phyloP scores from a whole-genome alignment of 148 eudicot species.

The Fallopia convolvulus region DNA sequence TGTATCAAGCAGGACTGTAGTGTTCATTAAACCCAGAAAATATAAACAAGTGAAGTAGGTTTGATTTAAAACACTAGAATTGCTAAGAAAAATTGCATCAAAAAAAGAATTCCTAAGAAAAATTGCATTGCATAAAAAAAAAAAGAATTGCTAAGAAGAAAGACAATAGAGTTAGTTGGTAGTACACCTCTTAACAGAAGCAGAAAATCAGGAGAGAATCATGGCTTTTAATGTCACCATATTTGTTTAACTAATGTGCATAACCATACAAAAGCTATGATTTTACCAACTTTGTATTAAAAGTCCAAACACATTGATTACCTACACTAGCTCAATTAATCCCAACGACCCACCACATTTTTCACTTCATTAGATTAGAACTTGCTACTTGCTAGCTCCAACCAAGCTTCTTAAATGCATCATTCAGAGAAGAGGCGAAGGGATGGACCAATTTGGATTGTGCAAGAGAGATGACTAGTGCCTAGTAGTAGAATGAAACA shows the following conservation, averaged over 20 bases:
- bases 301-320: background rate
- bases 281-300: background rate
- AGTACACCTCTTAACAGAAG: background rate
- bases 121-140: too few species aligned
- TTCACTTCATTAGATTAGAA: background rate
- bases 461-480: background rate
- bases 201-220: background rate
- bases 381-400: background rate
- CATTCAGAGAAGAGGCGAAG: background rate
- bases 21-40: too few species aligned
- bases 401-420: background rate
- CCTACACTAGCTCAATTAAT: background rate
- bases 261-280: background rate
- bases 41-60: background rate
- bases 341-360: background rate
- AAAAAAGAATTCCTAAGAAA: too few species aligned
- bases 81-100: background rate
- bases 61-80: background rate
- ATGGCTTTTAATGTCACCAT: background rate
- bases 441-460: background rate
- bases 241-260: background rate
- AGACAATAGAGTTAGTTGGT: background rate
- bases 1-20: too few species aligned
- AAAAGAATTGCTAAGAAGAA: background rate
- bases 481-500: too few species aligned